phyloP scores from a whole-genome alignment of 2,329 filamentous ascomycete genomes.

The Chaetoscypha palmicola region DNA sequence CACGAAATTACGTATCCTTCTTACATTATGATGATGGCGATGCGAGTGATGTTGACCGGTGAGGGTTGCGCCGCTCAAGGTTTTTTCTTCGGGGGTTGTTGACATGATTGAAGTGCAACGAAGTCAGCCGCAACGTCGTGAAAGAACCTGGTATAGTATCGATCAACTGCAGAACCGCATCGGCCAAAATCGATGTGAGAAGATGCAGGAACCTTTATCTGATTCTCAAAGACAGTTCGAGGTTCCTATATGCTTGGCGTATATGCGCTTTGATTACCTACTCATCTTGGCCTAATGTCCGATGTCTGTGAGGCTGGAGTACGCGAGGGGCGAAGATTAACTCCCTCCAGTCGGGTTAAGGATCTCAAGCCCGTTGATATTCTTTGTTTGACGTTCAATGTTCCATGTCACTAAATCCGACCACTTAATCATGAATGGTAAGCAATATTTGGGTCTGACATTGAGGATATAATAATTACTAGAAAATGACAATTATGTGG shows the following conservation, averaged over 20 bases:
- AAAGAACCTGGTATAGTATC: not conserved
- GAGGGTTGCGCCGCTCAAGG: constrained; percentile 2
- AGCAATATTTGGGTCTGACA: no score
- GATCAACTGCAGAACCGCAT: not conserved
- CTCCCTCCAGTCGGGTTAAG: no score
- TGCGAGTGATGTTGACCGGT: constrained; percentile 17
- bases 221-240: not conserved
- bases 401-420: no score
- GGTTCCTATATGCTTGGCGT: not conserved
- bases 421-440: no score
- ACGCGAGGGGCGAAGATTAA: not conserved
- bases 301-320: not conserved
- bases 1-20: constrained; percentile 44
- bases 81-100: constrained; percentile 15
- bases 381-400: no score
- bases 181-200: not conserved
- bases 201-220: not conserved
- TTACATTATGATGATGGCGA: constrained; percentile 29
- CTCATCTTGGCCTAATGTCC: not conserved
- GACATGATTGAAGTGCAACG: constrained; percentile 11
- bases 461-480: no score
- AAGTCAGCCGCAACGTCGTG: not conserved
- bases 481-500: no score
- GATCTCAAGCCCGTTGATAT: no score
- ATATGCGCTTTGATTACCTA: not conserved